These are phyloP conservation scores for grape (Vitis vinifera) DNA, from an alignment of 164 flowering plant species.

Conservation along the genomic window DNA sequence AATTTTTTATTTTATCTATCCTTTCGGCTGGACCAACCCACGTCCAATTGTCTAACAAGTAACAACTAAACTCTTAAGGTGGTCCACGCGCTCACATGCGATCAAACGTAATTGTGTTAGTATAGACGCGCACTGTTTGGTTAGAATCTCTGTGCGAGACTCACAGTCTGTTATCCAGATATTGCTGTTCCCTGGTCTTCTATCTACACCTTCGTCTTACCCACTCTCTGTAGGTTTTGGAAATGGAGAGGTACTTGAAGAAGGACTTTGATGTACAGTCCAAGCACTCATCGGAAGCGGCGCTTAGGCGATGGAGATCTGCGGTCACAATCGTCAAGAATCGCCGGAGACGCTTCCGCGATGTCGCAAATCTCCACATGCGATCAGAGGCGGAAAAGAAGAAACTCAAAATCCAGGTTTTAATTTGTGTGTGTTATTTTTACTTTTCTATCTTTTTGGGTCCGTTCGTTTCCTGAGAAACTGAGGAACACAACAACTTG, in stretches of 20 bases:
- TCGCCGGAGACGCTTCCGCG: slow-evolving; percentile 52
- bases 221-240: neutral
- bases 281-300: slow-evolving; percentile 47
- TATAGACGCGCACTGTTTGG: too few species aligned
- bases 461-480: neutral
- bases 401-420: slow-evolving; percentile 38
- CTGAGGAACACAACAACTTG: too few species aligned
- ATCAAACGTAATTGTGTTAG: too few species aligned
- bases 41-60: too few species aligned
- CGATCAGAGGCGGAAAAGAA: slow-evolving; percentile 41
- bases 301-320: slow-evolving; percentile 44
- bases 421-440: slow-evolving; percentile 1
- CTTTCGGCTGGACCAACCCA: too few species aligned
- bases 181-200: neutral
- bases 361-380: slow-evolving; percentile 50
- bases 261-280: slow-evolving; percentile 41
- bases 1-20: too few species aligned
- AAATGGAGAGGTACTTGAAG: slow-evolving; percentile 32
- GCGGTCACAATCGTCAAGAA: slow-evolving; percentile 49
- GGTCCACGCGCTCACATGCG: too few species aligned
- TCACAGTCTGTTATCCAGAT: too few species aligned
- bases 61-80: too few species aligned
- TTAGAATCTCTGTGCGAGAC: too few species aligned
- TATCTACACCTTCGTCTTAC: neutral
- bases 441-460: neutral